These are phyloP conservation scores for Exophiala aquamarina DNA, from an alignment of 2,329 filamentous ascomycete genomes.

Conservation along the genomic window DNA sequence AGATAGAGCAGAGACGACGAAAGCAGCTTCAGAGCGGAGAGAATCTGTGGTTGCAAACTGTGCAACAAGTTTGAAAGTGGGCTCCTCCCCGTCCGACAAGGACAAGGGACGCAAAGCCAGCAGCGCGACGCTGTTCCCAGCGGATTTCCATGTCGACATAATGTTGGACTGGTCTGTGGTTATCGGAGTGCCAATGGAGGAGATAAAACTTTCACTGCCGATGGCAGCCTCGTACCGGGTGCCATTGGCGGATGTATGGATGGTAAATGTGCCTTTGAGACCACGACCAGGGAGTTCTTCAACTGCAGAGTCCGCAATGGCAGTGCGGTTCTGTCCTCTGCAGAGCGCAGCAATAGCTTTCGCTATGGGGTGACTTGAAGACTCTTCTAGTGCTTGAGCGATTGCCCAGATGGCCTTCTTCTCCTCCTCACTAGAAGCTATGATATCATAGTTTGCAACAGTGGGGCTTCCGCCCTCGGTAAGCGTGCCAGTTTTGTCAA, in stretches of 20 bases:
- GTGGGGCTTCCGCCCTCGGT: slow-evolving; percentile 73
- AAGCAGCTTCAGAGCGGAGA: slow-evolving; percentile 69
- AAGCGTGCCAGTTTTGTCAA: slow-evolving; percentile 95
- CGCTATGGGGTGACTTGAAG: slow-evolving; percentile 93
- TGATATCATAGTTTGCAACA: slow-evolving; percentile 8
- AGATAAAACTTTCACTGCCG: slow-evolving; percentile 76
- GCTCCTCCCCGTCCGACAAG: not conserved
- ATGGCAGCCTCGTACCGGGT: slow-evolving; percentile 75
- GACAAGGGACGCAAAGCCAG: not conserved
- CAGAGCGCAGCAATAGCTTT: slow-evolving; percentile 76
- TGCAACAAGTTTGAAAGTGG: slow-evolving; percentile 2
- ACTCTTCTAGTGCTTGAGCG: slow-evolving; percentile 65
- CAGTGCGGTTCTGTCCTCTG: slow-evolving; percentile 69
- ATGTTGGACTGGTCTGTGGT: slow-evolving; percentile 2
- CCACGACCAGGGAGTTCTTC: slow-evolving; percentile 89
- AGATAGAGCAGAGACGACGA: slow-evolving; percentile 65
- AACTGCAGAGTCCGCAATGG: slow-evolving; percentile 64
- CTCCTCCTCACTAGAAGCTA: slow-evolving; percentile 6
- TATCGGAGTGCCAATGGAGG: slow-evolving; percentile 60
- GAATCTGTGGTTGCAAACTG: slow-evolving; percentile 72
- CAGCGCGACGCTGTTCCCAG: slow-evolving; percentile 5
- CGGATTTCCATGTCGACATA: slow-evolving; percentile 5
- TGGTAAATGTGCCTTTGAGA: slow-evolving; percentile 74
- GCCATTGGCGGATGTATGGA: slow-evolving; percentile 62
- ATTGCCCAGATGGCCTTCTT: slow-evolving; percentile 3